These are phyloP conservation scores for Linum trigynum DNA, from an alignment of 345 rosid genomes.

Conservation along the genomic window DNA sequence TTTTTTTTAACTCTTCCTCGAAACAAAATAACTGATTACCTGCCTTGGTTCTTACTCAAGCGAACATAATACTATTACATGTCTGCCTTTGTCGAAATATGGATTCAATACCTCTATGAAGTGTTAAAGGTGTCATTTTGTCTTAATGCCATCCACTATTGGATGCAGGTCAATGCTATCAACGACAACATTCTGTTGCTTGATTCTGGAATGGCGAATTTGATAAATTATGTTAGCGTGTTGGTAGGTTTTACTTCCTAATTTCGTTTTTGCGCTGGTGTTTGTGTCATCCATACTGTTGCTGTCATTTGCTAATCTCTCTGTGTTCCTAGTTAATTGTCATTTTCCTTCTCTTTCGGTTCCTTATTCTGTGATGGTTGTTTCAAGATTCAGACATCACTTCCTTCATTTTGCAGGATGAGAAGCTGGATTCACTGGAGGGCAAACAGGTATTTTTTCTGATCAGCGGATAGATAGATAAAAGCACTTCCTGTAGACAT, in stretches of 20 bases:
- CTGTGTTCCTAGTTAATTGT: neutral
- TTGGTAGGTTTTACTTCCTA: conserved; percentile 43
- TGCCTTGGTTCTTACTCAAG: neutral
- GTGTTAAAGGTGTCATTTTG: neutral
- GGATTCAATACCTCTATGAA: neutral
- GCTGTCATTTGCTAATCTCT: neutral
- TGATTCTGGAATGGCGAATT: conserved; percentile 46
- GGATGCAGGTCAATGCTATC: conserved; percentile 58
- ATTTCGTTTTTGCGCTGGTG: neutral
- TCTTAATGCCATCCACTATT: conserved; percentile 4
- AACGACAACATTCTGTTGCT: conserved; percentile 47
- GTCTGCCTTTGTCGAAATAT: neutral
- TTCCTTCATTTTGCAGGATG: conserved; percentile 50
- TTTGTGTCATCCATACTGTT: neutral
- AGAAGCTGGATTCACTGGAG: conserved; percentile 60
- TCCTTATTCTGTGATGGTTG: neutral
- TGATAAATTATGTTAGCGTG: conserved; percentile 52
- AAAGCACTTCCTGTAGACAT: too few species aligned
- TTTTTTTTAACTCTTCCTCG: too few species aligned
- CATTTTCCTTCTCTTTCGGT: neutral
- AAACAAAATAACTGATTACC: neutral
- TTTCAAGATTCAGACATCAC: neutral
- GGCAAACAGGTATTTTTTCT: conserved; percentile 61
- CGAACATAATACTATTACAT: neutral
- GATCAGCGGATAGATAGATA: too few species aligned